Percentiles rank a stretch among this genome's conserved stretches.
Conservation (phyloP, 768 basidiomycete species). For the Rickenella mellea region DNA sequence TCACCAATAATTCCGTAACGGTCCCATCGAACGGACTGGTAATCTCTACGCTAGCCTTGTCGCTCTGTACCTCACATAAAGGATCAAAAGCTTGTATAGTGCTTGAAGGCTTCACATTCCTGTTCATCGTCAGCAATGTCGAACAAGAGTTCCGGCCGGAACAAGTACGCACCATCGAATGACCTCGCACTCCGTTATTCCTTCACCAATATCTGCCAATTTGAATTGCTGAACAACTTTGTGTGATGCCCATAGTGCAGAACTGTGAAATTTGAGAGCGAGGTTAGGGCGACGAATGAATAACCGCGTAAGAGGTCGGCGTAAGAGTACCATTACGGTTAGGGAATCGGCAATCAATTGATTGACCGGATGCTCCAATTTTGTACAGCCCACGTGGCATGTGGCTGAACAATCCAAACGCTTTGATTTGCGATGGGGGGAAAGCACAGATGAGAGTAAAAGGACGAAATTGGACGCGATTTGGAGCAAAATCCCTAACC, state of each 20-base stretch:
- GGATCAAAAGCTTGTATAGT: conserved; percentile 48
- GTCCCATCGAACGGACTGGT: conserved; percentile 79
- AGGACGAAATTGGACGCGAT: too few species aligned
- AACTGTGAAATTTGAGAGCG: conserved; percentile 25
- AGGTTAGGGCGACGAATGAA: background rate
- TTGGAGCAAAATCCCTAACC: too few species aligned
- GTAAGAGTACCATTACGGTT: background rate
- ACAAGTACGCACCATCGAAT: conserved; percentile 61
- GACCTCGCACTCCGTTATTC: conserved; percentile 85
- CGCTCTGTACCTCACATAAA: conserved; percentile 80
- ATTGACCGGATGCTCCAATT: too few species aligned
- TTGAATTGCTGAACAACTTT: conserved; percentile 54
- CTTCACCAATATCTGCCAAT: conserved; percentile 82
- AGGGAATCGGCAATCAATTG: too few species aligned
- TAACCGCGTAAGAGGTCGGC: background rate
- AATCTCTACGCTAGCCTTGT: conserved; percentile 88
- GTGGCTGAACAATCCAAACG: too few species aligned
- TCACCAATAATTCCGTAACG: conserved; percentile 60
- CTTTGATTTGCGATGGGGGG: too few species aligned
- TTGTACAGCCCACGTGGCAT: too few species aligned
- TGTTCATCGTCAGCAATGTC: conserved; percentile 17
- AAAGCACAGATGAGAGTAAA: too few species aligned
- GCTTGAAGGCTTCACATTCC: conserved; percentile 51
- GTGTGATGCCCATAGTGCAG: conserved; percentile 19
- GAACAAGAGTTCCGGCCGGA: conserved; percentile 18